Evolutionary conservation across 192 early-diverging fungal genomes (phyloP).

Genomic region (Allomyces javanicus): DNA sequence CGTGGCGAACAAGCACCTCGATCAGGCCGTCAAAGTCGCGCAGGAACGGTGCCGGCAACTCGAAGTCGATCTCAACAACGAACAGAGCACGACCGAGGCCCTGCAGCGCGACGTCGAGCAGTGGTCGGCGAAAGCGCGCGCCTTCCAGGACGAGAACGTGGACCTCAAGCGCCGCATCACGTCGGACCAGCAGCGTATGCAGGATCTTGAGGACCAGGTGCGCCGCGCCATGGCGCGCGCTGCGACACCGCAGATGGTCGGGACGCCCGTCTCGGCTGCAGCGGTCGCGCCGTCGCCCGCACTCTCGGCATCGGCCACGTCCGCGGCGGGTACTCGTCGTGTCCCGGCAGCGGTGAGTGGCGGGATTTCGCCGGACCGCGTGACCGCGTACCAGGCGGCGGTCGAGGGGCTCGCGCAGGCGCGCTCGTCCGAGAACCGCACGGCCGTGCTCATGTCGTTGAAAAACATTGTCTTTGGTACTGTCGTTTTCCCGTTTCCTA

Average conservation of each 20-base stretch:
- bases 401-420: constrained; percentile 1
- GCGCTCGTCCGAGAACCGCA: constrained; percentile 33
- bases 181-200: neutral
- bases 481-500: too few relatives aligned
- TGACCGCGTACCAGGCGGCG: constrained; percentile 1
- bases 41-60: constrained; percentile 5
- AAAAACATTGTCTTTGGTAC: constrained; percentile 46
- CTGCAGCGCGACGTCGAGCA: neutral
- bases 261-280: too few relatives aligned
- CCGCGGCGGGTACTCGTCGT: too few relatives aligned
- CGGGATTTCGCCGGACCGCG: neutral
- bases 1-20: neutral
- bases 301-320: too few relatives aligned
- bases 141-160: neutral
- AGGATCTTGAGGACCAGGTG: constrained; percentile 5
- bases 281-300: too few relatives aligned
- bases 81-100: neutral
- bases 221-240: too few relatives aligned
- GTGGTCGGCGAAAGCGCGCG: neutral
- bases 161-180: constrained; percentile 2
- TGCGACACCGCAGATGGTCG: too few relatives aligned
- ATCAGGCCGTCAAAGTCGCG: constrained; percentile 8
- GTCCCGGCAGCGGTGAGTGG: too few relatives aligned
- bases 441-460: constrained; percentile 63
- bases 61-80: neutral